These are phyloP conservation scores for Hypoxylon rubiginosum DNA, from an alignment of 2,329 filamentous ascomycete genomes.

Conservation along the genomic window DNA sequence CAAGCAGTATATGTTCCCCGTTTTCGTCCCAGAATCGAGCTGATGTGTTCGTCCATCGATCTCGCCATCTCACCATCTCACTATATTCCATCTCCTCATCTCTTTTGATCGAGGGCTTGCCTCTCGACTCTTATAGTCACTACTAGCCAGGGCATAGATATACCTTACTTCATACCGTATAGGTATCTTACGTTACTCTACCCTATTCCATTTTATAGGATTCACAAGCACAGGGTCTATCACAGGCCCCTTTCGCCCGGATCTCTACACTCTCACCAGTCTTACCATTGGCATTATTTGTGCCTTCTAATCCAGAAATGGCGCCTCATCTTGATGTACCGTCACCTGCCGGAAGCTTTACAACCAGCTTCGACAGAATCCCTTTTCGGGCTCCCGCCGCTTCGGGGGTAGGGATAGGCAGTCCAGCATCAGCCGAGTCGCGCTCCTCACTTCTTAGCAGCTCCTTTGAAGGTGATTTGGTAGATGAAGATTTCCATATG, in stretches of 20 bases:
- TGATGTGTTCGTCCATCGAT: conserved; percentile 5
- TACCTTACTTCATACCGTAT: conserved; percentile 9
- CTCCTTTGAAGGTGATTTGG: conserved; percentile 50
- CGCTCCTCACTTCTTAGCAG: conserved; percentile 44
- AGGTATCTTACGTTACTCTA: conserved; percentile 19
- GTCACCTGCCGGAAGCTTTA: conserved; percentile 54
- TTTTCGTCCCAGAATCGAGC: conserved; percentile 18
- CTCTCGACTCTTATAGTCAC: neutral
- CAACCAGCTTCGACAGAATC: conserved; percentile 47
- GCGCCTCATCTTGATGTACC: conserved; percentile 56
- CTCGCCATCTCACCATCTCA: conserved; percentile 7
- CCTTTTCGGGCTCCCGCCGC: conserved; percentile 45
- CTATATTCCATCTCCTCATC: conserved; percentile 5
- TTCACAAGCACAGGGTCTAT: neutral
- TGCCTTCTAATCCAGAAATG: conserved; percentile 43
- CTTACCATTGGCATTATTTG: conserved; percentile 1
- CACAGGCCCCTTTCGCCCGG: neutral
- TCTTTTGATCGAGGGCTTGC: conserved; percentile 16
- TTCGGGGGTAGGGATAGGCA: conserved; percentile 15
- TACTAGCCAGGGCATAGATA: conserved; percentile 10
- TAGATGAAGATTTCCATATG: conserved; percentile 46
- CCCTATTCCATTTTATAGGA: conserved; percentile 7
- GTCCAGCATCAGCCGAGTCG: conserved; percentile 36
- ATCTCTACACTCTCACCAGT: neutral
- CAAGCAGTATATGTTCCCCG: conserved; percentile 19